Evolutionary conservation across 106 monocot genomes (phyloP), one percentile per base, ranked within the genome.

Genomic region (Dendrobium officinale): DNA sequence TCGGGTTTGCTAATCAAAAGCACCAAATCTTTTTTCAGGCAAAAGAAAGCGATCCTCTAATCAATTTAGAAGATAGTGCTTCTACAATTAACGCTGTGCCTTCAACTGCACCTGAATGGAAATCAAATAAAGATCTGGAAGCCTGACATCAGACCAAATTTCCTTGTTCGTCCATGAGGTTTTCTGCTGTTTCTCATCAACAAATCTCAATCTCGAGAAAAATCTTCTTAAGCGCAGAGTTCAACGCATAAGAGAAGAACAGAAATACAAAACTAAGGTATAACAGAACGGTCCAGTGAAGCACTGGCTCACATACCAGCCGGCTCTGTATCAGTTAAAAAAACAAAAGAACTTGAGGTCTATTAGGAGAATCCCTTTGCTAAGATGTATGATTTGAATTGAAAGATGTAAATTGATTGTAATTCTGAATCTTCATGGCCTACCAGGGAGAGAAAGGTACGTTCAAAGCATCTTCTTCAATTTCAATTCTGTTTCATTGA

Each of bases 51-150:
- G 84, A 82, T 80, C 87, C 84, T 37, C 79, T 87, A 33, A 67
- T 87, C 15, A 76, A 55, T 26, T 44, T 77, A 31, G 87, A 87
- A 76, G 84, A 79, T 37, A 82, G 82, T 42, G 15, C 78, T 24
- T 20, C 49, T 79, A 13, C 77, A 54, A 31, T 43, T 6, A 77
- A 87, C 75, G 72, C 42, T 78, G 72, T 56, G 42, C 72, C 77
- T 40, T 24, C 81, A 40, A 78, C 80, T 68, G 40, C 84, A 9
- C 77, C 79, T 9, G 79, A 26, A 17, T 86, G 79, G 83, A 86
- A 55, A 27, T 67, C 84, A 59, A 75, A 86, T 76, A 89, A 89
- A 82, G 86, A 89, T 82, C 80, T 86, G 55, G 77, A 59, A 66
- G 89, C 82, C 45, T 89, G 79, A 85, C 10, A 42, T 64, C 41